Base-by-base conservation (phyloP, 2,329 filamentous ascomycete genomes). In the Curvularia eragrostidis region DNA sequence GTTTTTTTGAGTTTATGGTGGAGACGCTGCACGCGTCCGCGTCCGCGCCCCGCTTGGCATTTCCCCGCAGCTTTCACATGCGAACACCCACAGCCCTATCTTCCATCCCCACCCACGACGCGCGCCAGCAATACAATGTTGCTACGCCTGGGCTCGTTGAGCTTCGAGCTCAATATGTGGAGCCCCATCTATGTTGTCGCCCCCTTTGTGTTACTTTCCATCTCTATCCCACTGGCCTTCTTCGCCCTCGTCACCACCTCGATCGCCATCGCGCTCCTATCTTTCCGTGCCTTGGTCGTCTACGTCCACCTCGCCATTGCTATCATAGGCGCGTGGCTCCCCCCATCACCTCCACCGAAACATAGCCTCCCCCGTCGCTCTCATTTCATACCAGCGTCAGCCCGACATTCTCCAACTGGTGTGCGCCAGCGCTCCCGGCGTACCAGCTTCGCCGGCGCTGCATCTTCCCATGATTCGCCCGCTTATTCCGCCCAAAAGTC, bases 221-320 rank as follows among this genome's bases (percentile, higher is more conserved):
- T 77, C 24, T 77, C 76, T 5, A 62, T 79, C 26, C 78, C 78
- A 21, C 70, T 80, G 43, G 72, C 75, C 48, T 48, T 76, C 58
- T 73, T 79, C 56, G 77, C 77, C 18, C 52, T 67, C 53, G 47
- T 78, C 39, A 80, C 78, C 19, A 79, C 77, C 12, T 65, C 70
- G 30, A 62, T 79, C 54, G 76, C 78, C 38, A 46, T 79, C 49
- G 68, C 67, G 41, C 67, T 77, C 26, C 73, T 81, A 15, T 65
- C 76, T 21, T 62, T 78, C 19, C 77, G 78, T 52, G 74, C 77
- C 32, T 71, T 73, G 2, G 65, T 79, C 43, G 77, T 81, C 26
- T 81, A 81, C 62, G 65, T 75, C 56, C 77, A 81, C 57, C 73
- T 81, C 8, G 70, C 71, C 23, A 52, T 77, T 41, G 79, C 79